Evolutionary conservation across 345 rosid species (phyloP).

Genomic region (Bruguiera gymnorhiza): DNA sequence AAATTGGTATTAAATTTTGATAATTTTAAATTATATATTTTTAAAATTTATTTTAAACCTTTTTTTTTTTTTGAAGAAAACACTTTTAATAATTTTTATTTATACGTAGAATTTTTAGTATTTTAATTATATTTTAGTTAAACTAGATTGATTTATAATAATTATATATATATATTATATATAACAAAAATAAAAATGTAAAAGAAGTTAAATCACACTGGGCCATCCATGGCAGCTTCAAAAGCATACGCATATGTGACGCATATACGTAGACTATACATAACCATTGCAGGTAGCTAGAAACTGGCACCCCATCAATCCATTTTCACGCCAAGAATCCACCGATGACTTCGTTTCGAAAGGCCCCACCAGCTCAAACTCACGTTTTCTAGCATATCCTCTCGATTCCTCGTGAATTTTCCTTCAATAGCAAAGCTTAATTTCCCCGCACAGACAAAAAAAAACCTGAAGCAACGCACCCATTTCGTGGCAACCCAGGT

Average conservation of each 20-base stretch:
- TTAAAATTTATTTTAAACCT: no score
- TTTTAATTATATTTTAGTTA: no score
- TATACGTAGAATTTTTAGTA: no score
- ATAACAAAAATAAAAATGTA: no score
- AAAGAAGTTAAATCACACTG: background rate
- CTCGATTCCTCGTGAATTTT: background rate
- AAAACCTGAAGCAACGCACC: background rate
- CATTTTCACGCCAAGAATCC: background rate
- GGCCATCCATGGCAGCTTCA: background rate
- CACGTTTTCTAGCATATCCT: background rate
- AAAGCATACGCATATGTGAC: background rate
- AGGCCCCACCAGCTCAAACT: background rate
- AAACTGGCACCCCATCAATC: background rate
- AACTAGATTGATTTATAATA: no score
- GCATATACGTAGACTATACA: no score
- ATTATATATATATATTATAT: no score
- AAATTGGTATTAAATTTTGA: no score
- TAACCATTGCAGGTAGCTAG: background rate
- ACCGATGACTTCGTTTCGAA: background rate
- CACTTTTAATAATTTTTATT: no score
- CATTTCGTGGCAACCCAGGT: slow-evolving; percentile 14
- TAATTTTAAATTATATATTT: no score
- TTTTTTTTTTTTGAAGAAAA: no score
- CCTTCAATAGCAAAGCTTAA: background rate
- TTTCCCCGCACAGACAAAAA: background rate